phyloP scores from a whole-genome alignment of 176 grass and related monocot genomes.

The Canna indica region DNA sequence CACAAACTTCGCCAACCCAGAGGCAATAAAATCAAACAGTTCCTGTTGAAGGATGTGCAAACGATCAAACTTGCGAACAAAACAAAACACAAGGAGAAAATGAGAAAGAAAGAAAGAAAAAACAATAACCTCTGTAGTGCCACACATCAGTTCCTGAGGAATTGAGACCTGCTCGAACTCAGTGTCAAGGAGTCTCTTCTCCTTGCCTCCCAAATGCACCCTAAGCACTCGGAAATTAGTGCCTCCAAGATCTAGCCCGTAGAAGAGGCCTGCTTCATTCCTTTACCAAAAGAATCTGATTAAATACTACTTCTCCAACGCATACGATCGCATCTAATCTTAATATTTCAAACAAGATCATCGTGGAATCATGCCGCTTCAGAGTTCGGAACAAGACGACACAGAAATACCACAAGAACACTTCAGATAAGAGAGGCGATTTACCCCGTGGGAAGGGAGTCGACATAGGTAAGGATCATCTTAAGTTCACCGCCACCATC shows the following conservation, averaged over 20 bases:
- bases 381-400: neutral
- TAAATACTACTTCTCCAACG: neutral
- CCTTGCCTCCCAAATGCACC: conserved; percentile 70
- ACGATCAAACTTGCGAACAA: conserved; percentile 19
- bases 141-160: conserved; percentile 59
- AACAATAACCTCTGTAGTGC: conserved; percentile 17
- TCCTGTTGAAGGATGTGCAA: conserved; percentile 31
- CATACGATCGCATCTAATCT: neutral
- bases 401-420: neutral
- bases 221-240: conserved; percentile 81
- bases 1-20: conserved; percentile 32
- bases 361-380: neutral
- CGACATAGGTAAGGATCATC: conserved; percentile 46
- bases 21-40: conserved; percentile 71
- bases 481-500: conserved; percentile 33
- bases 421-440: neutral
- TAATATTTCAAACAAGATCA: neutral
- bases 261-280: conserved; percentile 49
- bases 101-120: neutral
- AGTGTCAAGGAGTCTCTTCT: conserved; percentile 44
- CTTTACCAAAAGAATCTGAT: neutral
- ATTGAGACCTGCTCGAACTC: conserved; percentile 55
- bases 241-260: conserved; percentile 78
- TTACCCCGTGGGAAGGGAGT: conserved; percentile 36
- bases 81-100: neutral